Conservation (phyloP, 108 stramenopile species). For the Seminavis robusta region DNA sequence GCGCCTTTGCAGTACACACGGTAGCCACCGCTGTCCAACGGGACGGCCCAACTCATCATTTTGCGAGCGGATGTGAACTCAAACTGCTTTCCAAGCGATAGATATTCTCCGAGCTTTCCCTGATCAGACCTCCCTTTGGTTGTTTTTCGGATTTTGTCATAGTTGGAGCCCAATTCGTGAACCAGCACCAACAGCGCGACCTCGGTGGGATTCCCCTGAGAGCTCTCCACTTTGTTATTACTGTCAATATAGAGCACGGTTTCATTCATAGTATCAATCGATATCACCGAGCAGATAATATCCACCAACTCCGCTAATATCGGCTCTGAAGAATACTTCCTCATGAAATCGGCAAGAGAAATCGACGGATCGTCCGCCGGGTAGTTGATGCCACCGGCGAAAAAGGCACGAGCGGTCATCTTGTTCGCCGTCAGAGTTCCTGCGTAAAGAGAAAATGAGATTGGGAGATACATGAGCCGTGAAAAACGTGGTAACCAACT, state of each 20-base stretch:
- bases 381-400: constrained; percentile 39
- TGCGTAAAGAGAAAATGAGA: constrained; percentile 8
- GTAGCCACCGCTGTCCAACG: constrained; percentile 57
- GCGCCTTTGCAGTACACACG: constrained; percentile 89
- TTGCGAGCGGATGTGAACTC: constrained; percentile 90
- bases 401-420: constrained; percentile 86
- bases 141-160: constrained; percentile 59
- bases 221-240: constrained; percentile 28
- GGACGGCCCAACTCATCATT: constrained; percentile 91
- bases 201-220: constrained; percentile 92
- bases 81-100: constrained; percentile 73
- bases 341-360: constrained; percentile 50
- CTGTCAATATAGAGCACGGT: constrained; percentile 48
- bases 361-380: constrained; percentile 47
- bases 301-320: constrained; percentile 25
- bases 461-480: not conserved
- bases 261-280: constrained; percentile 86
- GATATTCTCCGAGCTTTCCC: constrained; percentile 50
- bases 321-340: constrained; percentile 8
- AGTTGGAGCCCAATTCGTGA: constrained; percentile 56
- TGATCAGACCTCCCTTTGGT: constrained; percentile 64
- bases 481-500: not conserved
- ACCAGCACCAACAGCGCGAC: constrained; percentile 82
- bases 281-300: constrained; percentile 44
- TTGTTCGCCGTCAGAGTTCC: constrained; percentile 96